Evolutionary conservation across 2,329 filamentous ascomycete species (phyloP).

Genomic region (Colletotrichum graminicola): DNA sequence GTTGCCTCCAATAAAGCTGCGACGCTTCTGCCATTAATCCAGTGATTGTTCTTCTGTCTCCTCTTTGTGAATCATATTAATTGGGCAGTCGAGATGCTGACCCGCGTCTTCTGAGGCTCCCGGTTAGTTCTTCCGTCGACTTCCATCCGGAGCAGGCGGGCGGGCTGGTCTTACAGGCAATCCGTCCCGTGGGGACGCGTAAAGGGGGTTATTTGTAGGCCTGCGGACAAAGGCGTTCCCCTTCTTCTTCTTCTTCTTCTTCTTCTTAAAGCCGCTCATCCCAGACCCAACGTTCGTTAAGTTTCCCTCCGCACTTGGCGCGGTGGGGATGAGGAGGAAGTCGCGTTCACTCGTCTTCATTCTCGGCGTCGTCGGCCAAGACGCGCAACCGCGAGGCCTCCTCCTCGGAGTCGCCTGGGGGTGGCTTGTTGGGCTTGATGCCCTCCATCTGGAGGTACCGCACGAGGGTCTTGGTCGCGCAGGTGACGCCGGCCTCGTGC

Average conservation of each 20-base stretch:
- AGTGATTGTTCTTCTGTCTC: neutral
- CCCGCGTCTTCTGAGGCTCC: neutral
- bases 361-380: constrained; percentile 23
- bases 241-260: neutral
- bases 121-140: neutral
- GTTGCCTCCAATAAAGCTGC: neutral
- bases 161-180: constrained; percentile 20
- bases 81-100: neutral
- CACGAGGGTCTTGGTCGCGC: constrained; percentile 39
- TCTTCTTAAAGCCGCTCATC: neutral
- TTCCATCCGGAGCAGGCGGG: neutral
- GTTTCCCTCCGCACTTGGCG: neutral
- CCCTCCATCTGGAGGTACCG: constrained; percentile 41
- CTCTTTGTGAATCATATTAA: neutral
- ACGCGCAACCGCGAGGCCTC: constrained; percentile 37
- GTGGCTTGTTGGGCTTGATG: constrained; percentile 40
- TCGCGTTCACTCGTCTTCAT: constrained; percentile 27
- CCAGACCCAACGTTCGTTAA: neutral
- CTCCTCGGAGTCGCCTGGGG: constrained; percentile 39
- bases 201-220: neutral
- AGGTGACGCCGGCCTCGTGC: constrained; percentile 35
- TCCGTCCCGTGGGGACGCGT: constrained; percentile 2
- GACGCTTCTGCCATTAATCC: neutral
- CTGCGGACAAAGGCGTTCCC: neutral
- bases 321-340: neutral